Base-by-base conservation (phyloP, 257 asterid species). In the Agastache rugosa region DNA sequence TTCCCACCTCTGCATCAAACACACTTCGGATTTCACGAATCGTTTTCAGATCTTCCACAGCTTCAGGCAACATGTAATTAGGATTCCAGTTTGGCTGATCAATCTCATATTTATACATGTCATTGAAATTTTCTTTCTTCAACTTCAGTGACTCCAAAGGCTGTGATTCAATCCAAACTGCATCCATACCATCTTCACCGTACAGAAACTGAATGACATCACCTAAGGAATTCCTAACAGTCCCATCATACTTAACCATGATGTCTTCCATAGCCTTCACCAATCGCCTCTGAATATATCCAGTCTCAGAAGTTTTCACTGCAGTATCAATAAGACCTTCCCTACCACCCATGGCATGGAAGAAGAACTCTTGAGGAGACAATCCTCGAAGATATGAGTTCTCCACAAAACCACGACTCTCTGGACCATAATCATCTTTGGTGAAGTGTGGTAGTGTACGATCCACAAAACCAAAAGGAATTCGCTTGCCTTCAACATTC, bases 341-440 rank as follows among this genome's bases (percentile, higher is more conserved):
- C 79, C 99, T 89, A 87, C 99, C 99, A 83, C 99, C 99, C 99
- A 95, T 95, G 64, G 99, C 99, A 79, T 95, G 99, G 85, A 95
- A 95, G 84, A 95, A 95, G 85, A 95, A 95, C 79, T 95, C 99
- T 75, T 92, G 99, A 6, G 99, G 99, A 20, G 97, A 90, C 89
- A 95, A 76, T 51, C 99, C 99, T 58, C 98, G 88, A 51, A 95
- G 91, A 76, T 95, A 95, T 5, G 99, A 95, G 83, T 95, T 95
- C 89, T 92, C 99, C 69, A 95, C 99, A 85, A 95, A 95, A 41
- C 99, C 99, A 82, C 99, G 99, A 86, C 97, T 90, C 88, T 95
- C 99, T 6, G 99, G 98, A 61, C 99, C 99, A 67, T 54, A 88
- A 83, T 95, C 99, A 72, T 95, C 93, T 78, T 86, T 89, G 59